Evolutionary conservation across 2,329 filamentous ascomycete genomes (phyloP).

Genomic region (Colletotrichum neosansevieriae): DNA sequence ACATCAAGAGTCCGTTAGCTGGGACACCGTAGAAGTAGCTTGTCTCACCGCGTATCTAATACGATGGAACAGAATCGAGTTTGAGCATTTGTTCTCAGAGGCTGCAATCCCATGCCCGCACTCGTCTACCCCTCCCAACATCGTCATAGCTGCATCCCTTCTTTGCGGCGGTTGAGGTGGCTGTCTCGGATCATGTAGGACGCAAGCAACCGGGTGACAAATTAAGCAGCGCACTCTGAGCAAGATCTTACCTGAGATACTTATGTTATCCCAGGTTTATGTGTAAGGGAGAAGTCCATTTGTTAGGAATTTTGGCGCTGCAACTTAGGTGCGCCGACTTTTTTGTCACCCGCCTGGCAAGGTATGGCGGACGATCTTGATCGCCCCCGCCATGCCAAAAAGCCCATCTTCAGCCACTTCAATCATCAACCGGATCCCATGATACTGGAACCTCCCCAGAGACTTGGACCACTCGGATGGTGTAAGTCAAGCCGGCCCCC

Average conservation of each 20-base stretch:
- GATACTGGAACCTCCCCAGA: background rate
- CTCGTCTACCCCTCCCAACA: background rate
- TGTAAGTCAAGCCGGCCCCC: background rate
- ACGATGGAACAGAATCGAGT: background rate
- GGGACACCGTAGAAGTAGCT: background rate
- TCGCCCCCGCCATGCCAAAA: slow-evolving; percentile 1
- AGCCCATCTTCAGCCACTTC: slow-evolving; percentile 23
- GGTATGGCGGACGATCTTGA: slow-evolving; percentile 8
- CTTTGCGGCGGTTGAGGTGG: background rate
- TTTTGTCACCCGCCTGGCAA: too few relatives aligned
- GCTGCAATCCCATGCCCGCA: background rate
- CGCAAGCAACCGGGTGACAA: too few relatives aligned
- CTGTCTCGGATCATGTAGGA: slow-evolving; percentile 22
- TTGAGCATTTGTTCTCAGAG: background rate
- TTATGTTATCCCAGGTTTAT: too few relatives aligned
- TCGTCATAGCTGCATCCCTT: slow-evolving; percentile 23
- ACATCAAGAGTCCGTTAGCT: background rate
- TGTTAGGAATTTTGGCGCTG: too few relatives aligned
- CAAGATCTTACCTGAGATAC: too few relatives aligned
- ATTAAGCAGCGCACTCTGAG: too few relatives aligned
- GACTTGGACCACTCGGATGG: background rate
- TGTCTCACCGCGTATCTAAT: background rate
- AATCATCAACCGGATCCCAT: slow-evolving; percentile 1
- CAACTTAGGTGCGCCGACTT: too few relatives aligned
- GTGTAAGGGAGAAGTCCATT: too few relatives aligned